A percentile compares a stretch with the other conserved stretches of the same genome.
Evolutionary conservation across 768 basidiomycete genomes (phyloP).

Genomic region (Saitozyma sp.): DNA sequence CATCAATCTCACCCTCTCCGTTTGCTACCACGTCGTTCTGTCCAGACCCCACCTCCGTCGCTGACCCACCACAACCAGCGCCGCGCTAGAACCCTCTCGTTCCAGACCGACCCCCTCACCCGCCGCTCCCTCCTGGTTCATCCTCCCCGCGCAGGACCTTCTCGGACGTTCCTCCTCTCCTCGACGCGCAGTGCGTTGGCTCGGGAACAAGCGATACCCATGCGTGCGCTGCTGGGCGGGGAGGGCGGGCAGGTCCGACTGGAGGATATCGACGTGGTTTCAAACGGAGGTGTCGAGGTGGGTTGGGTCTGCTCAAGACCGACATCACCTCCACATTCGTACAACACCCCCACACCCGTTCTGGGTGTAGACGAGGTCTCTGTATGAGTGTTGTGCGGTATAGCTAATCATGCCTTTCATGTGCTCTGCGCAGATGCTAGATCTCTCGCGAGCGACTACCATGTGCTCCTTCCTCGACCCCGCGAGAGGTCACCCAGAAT

Average conservation of each 20-base stretch:
- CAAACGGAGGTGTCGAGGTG: no score
- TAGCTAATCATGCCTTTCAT: no score
- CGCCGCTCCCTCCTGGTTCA: conserved; percentile 44
- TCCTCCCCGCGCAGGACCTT: not conserved
- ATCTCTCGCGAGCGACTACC: no score
- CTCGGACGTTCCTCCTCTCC: conserved; percentile 22
- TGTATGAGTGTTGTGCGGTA: no score
- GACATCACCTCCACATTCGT: no score
- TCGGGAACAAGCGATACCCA: conserved; percentile 16
- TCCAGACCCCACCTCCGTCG: not conserved
- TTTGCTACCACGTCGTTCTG: not conserved
- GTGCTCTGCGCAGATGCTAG: no score
- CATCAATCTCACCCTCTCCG: no score
- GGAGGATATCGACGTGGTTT: conserved; percentile 1
- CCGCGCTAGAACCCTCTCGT: conserved; percentile 22
- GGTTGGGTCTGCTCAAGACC: no score
- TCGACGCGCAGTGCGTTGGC: conserved; percentile 25
- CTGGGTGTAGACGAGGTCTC: no score
- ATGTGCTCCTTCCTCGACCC: not conserved
- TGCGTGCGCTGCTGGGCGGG: conserved; percentile 38
- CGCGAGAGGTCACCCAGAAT: not conserved
- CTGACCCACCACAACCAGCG: conserved; percentile 13
- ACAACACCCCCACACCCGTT: no score
- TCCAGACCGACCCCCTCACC: conserved; percentile 46
- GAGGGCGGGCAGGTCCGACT: conserved; percentile 32